These are phyloP conservation scores for Blechomonas ayalai DNA, from an alignment of 208 protist species.

Conservation along the genomic window DNA sequence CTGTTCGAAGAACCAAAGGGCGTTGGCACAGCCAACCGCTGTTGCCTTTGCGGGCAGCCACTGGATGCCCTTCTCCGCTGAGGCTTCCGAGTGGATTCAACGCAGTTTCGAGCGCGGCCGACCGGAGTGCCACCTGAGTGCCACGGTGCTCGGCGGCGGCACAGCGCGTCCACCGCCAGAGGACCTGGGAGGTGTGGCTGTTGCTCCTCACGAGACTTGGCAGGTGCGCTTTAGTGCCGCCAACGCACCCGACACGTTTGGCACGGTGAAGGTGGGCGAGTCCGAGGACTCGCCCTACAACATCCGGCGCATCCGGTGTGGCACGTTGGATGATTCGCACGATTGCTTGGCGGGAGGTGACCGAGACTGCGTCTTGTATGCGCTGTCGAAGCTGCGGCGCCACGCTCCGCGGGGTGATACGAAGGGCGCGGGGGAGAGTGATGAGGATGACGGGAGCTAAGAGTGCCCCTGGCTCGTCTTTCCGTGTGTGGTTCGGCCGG, in stretches of 20 bases:
- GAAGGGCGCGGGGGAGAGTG: too few species aligned
- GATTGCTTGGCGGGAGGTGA: slow-evolving; percentile 15
- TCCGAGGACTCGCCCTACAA: slow-evolving; percentile 8
- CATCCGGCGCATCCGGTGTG: slow-evolving; percentile 27
- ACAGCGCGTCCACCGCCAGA: slow-evolving; percentile 17
- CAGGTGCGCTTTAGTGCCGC: slow-evolving; percentile 64
- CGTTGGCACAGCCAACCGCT: too few species aligned
- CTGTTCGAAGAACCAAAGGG: too few species aligned
- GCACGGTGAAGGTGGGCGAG: slow-evolving; percentile 47
- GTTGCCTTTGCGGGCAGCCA: slow-evolving; percentile 14
- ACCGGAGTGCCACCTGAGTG: slow-evolving; percentile 25
- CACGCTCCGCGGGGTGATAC: too few species aligned
- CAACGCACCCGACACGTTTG: slow-evolving; percentile 72
- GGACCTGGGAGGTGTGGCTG: slow-evolving; percentile 1
- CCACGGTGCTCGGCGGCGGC: slow-evolving; percentile 15
- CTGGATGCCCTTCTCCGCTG: slow-evolving; percentile 56
- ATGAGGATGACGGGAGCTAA: too few species aligned
- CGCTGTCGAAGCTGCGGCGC: slow-evolving; percentile 9
- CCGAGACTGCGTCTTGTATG: slow-evolving; percentile 28
- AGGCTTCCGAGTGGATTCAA: slow-evolving; percentile 42
- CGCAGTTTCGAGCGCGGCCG: slow-evolving; percentile 39
- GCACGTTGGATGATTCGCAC: slow-evolving; percentile 11
- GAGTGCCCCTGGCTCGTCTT: too few species aligned
- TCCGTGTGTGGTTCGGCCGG: too few species aligned
- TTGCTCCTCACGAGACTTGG: slow-evolving; percentile 25